Conservation (phyloP, 2,329 filamentous ascomycete genomes). For the Penicillium sp. region DNA sequence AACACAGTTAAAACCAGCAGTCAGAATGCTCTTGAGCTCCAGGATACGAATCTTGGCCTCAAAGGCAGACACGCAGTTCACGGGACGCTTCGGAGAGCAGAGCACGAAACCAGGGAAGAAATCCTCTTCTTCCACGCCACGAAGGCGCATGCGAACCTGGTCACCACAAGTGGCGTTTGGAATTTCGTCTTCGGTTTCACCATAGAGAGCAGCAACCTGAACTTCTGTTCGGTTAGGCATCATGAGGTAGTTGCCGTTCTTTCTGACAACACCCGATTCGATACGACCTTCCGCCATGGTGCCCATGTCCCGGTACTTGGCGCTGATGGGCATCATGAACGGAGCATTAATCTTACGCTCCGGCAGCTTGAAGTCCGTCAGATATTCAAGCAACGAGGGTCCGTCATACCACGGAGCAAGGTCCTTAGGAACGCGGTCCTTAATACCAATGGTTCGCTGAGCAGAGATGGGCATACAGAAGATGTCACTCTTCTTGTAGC, state of each 20-base stretch:
- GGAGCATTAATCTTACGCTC: constrained; percentile 96
- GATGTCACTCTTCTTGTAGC: constrained; percentile 94
- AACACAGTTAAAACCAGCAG: constrained; percentile 95
- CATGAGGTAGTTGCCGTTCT: constrained; percentile 79
- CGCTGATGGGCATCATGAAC: constrained; percentile 98
- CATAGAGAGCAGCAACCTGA: constrained; percentile 80
- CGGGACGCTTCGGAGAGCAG: constrained; percentile 88
- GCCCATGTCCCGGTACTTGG: constrained; percentile 96
- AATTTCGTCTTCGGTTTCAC: constrained; percentile 94
- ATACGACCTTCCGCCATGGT: constrained; percentile 98
- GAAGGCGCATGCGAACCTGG: constrained; percentile 85
- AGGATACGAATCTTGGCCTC: constrained; percentile 96
- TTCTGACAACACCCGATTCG: constrained; percentile 90
- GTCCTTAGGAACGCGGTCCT: constrained; percentile 75
- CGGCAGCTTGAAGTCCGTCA: constrained; percentile 88
- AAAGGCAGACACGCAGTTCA: constrained; percentile 84
- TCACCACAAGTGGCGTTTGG: constrained; percentile 81
- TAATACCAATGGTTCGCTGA: constrained; percentile 80
- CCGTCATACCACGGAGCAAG: constrained; percentile 80
- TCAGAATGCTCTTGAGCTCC: constrained; percentile 90
- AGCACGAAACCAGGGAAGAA: constrained; percentile 93
- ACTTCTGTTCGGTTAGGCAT: constrained; percentile 91
- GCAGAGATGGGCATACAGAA: constrained; percentile 96
- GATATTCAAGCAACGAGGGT: constrained; percentile 87
- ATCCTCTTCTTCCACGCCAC: constrained; percentile 96